These are phyloP conservation scores for Solanum aculeatissimum DNA, from an alignment of 305 asterid genomes.

Conservation along the genomic window DNA sequence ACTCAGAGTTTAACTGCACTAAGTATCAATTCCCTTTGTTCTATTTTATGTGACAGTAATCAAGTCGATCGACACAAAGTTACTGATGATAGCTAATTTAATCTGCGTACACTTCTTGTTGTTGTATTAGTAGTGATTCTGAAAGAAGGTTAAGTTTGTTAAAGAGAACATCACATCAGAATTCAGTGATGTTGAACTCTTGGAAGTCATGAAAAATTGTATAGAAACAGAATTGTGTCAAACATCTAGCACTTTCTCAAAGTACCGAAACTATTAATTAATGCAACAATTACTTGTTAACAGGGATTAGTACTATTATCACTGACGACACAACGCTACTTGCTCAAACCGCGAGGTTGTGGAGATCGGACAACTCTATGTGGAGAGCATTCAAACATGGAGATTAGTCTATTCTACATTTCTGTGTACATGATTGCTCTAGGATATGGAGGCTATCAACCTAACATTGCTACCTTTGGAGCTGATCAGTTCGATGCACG, in stretches of 20 bases:
- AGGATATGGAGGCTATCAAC: conserved; percentile 51
- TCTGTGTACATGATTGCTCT: conserved; percentile 39
- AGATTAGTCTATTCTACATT: conserved; percentile 26
- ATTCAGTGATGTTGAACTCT: neutral
- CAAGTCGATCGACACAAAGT: neutral
- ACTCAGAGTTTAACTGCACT: neutral
- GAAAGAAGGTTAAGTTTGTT: neutral
- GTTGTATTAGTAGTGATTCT: neutral
- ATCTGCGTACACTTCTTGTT: neutral
- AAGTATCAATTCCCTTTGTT: too few species aligned
- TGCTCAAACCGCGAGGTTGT: conserved; percentile 35
- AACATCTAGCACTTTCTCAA: neutral
- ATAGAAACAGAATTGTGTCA: neutral
- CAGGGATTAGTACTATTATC: conserved; percentile 37
- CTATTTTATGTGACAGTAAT: too few species aligned
- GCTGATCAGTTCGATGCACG: conserved; percentile 45
- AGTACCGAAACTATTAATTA: neutral
- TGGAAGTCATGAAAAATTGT: neutral
- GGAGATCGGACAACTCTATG: conserved; percentile 24
- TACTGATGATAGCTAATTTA: neutral
- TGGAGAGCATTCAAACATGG: conserved; percentile 25
- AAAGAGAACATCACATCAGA: neutral
- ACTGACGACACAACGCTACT: conserved; percentile 21
- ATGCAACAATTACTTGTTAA: neutral
- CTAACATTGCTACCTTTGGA: conserved; percentile 46